Evolutionary conservation across 78 protist species (phyloP).

Genomic region (Dictyostelium discoideum): DNA sequence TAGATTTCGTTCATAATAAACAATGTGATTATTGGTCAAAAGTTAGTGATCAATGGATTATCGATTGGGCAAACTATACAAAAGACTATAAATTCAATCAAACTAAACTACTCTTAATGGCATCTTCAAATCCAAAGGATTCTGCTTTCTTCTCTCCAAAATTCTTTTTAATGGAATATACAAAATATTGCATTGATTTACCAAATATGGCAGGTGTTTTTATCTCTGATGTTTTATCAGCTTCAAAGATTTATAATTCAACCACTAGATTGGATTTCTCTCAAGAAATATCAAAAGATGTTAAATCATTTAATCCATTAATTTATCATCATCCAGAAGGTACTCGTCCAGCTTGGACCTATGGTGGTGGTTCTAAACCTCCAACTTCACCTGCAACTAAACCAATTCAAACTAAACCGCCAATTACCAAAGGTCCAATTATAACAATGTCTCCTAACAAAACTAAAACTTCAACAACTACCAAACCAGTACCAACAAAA

Average conservation of each 20-base stretch:
- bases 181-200: not conserved
- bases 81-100: not conserved
- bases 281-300: not conserved
- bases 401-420: not conserved
- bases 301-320: not conserved
- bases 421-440: not conserved
- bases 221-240: not conserved
- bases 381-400: not conserved
- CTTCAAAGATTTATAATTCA: not conserved
- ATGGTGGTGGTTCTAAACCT: not conserved
- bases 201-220: slow-evolving; percentile 10
- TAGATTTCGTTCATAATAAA: slow-evolving; percentile 7
- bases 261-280: not conserved
- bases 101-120: not conserved
- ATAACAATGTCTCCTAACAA: not conserved
- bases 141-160: not conserved
- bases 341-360: not conserved
- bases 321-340: not conserved
- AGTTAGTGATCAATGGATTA: not conserved
- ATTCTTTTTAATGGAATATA: not conserved
- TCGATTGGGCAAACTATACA: slow-evolving; percentile 4
- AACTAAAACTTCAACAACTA: not conserved
- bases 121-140: not conserved
- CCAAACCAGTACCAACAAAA: not conserved
- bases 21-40: slow-evolving; percentile 5